Evolutionary conservation across 805 yeast genomes (phyloP).

Genomic region (Zygosaccharomyces kombuchaensis): DNA sequence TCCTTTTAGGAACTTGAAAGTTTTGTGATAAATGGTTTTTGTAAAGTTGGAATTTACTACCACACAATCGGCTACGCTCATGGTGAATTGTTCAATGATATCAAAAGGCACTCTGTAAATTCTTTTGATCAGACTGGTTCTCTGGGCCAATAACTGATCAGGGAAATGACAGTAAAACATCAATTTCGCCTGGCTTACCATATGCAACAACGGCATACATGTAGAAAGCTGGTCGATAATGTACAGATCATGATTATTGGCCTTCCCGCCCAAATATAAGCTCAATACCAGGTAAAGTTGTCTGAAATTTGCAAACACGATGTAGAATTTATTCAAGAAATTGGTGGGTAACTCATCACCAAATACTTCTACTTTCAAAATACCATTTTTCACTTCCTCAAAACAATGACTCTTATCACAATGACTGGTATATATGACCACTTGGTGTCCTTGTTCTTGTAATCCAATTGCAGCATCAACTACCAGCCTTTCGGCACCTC

Average conservation of each 20-base stretch:
- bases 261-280: conserved; percentile 44
- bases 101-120: conserved; percentile 83
- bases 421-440: conserved; percentile 80
- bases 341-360: conserved; percentile 84
- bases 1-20: conserved; percentile 46
- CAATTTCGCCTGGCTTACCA: conserved; percentile 42
- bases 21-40: conserved; percentile 55
- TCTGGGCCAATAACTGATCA: conserved; percentile 70
- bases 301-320: conserved; percentile 76
- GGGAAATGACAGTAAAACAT: conserved; percentile 96
- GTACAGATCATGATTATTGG: conserved; percentile 58
- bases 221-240: conserved; percentile 87
- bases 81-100: conserved; percentile 73
- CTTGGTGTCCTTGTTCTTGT: conserved; percentile 58
- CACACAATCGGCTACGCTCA: conserved; percentile 67
- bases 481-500: conserved; percentile 96
- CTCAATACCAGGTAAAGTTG: conserved; percentile 63
- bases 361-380: conserved; percentile 58
- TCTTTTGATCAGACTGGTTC: conserved; percentile 49
- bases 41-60: conserved; percentile 91
- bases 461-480: conserved; percentile 93
- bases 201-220: conserved; percentile 63
- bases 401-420: conserved; percentile 85
- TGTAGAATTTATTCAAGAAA: conserved; percentile 62
- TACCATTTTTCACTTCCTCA: conserved; percentile 70